phyloP scores from a whole-genome alignment of 768 basidiomycete genomes.

The Hemileccinum impolitum region DNA sequence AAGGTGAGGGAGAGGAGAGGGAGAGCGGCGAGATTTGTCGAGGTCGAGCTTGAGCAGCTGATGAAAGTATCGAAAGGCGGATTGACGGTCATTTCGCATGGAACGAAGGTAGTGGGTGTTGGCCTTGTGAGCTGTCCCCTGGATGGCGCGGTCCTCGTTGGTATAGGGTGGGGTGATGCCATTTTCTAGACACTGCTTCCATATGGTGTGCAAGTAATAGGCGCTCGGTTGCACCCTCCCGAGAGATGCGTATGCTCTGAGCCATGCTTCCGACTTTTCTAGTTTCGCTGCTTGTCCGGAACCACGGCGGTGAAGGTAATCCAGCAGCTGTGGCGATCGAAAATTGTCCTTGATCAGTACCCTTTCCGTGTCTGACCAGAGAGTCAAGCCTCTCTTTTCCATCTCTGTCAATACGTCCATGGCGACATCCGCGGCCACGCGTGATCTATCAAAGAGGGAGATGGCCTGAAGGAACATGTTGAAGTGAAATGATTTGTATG shows the following conservation, averaged over 20 bases:
- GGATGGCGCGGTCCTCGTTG: slow-evolving; percentile 1
- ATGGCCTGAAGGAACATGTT: slow-evolving; percentile 55
- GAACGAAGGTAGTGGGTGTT: slow-evolving; percentile 43
- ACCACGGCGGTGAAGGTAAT: slow-evolving; percentile 35
- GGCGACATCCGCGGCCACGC: slow-evolving; percentile 37
- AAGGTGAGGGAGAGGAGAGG: not conserved
- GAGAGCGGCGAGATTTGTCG: slow-evolving; percentile 7
- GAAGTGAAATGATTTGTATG: slow-evolving; percentile 35
- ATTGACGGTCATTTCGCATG: slow-evolving; percentile 37
- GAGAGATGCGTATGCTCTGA: slow-evolving; percentile 19
- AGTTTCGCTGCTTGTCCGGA: not conserved
- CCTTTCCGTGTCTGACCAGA: slow-evolving; percentile 42
- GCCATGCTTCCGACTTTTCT: slow-evolving; percentile 13
- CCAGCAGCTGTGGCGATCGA: slow-evolving; percentile 48
- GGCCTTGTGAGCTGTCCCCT: slow-evolving; percentile 33
- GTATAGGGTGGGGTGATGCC: slow-evolving; percentile 22
- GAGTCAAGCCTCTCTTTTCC: slow-evolving; percentile 41
- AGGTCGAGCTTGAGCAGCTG: slow-evolving; percentile 33
- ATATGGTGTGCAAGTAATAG: slow-evolving; percentile 40
- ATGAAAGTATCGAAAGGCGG: slow-evolving; percentile 48
- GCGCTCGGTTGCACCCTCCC: slow-evolving; percentile 38
- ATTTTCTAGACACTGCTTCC: slow-evolving; percentile 21
- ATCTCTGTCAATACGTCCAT: slow-evolving; percentile 45
- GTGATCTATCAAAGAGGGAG: slow-evolving; percentile 40
- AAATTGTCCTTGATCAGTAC: slow-evolving; percentile 48